Conservation (phyloP, 179 eudicot genomes). For the Patellifolia procumbens region DNA sequence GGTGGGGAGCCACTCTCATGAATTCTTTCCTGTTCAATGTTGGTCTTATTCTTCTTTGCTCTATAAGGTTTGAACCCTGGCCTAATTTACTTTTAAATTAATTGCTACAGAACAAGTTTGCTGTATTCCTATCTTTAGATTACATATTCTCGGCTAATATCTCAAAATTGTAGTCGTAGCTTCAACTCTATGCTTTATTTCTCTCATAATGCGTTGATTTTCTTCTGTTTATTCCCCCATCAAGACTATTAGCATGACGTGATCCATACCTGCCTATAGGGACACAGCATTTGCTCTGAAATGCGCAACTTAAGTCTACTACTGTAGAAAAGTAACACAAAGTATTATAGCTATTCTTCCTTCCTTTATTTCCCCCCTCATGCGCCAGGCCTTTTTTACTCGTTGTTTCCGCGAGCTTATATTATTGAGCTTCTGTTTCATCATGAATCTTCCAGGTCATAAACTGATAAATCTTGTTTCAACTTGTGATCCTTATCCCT, state of each 20-base stretch:
- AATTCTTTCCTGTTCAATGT: conserved; percentile 96
- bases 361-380: neutral
- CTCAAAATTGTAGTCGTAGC: neutral
- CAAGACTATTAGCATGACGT: neutral
- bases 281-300: neutral
- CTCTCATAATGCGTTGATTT: neutral
- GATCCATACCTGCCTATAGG: conserved; percentile 1
- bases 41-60: conserved; percentile 96
- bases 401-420: neutral
- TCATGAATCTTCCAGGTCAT: neutral
- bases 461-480: neutral
- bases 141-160: neutral
- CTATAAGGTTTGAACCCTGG: conserved; percentile 66
- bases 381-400: neutral
- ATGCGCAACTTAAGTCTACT: neutral
- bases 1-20: conserved; percentile 99
- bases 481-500: conserved; percentile 26
- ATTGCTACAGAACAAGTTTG: neutral
- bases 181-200: neutral
- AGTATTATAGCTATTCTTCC: neutral
- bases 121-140: neutral
- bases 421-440: neutral
- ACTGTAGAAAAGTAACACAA: neutral
- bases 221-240: neutral
- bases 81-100: neutral